These are phyloP conservation scores for Salix dunnii DNA, from an alignment of 345 rosid species.

Conservation along the genomic window DNA sequence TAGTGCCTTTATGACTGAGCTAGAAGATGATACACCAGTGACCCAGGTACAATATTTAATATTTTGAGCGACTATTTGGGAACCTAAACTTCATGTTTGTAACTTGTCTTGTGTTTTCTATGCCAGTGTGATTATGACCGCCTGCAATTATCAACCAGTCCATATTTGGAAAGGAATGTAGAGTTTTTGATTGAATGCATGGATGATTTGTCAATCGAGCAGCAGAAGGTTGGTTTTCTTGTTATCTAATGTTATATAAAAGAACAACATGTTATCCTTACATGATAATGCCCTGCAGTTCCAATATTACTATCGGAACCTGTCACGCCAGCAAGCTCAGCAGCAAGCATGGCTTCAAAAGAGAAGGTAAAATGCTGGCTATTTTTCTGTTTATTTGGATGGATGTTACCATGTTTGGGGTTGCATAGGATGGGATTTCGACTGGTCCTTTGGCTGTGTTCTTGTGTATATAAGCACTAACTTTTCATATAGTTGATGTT, in stretches of 20 bases:
- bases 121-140: constrained; percentile 88
- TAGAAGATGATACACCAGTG: constrained; percentile 85
- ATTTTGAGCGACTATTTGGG: background rate
- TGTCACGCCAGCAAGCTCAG: constrained; percentile 93
- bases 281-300: constrained; percentile 45
- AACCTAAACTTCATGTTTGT: background rate
- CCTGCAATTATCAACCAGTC: constrained; percentile 74
- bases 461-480: background rate
- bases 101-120: background rate
- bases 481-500: background rate
- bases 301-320: constrained; percentile 76
- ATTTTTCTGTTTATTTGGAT: background rate
- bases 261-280: constrained; percentile 5
- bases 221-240: constrained; percentile 69
- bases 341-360: constrained; percentile 99
- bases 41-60: constrained; percentile 53
- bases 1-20: constrained; percentile 94
- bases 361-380: constrained; percentile 52
- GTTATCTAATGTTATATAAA: background rate
- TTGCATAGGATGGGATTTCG: background rate
- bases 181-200: constrained; percentile 97
- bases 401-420: background rate
- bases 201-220: constrained; percentile 90
- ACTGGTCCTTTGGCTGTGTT: background rate
- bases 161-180: constrained; percentile 80